These are phyloP conservation scores for Austroboletus niveus DNA, from an alignment of 1,284 basidiomycete genomes.

Conservation along the genomic window DNA sequence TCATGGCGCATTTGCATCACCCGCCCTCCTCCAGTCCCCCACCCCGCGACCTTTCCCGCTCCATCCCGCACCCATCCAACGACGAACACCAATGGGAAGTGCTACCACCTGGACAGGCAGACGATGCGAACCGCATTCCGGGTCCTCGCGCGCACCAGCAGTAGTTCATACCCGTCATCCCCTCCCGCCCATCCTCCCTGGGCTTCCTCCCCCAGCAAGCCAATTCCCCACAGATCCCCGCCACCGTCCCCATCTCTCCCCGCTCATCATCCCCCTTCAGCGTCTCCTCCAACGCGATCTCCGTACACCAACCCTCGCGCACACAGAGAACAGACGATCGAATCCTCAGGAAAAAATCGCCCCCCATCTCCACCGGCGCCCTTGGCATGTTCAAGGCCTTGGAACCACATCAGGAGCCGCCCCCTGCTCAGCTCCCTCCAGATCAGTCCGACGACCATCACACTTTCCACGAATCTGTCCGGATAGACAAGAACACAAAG, in stretches of 20 bases:
- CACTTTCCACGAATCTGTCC: slow-evolving; percentile 28
- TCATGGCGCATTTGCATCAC: slow-evolving; percentile 13
- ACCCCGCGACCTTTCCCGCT: slow-evolving; percentile 26
- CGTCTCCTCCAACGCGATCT: slow-evolving; percentile 16
- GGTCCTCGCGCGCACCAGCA: slow-evolving; percentile 30
- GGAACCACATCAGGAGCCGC: slow-evolving; percentile 44
- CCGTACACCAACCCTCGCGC: slow-evolving; percentile 11
- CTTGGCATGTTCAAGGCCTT: slow-evolving; percentile 57
- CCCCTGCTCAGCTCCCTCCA: slow-evolving; percentile 17
- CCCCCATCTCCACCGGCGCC: slow-evolving; percentile 31
- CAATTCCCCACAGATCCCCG: slow-evolving; percentile 38
- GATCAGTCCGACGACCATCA: slow-evolving; percentile 32
- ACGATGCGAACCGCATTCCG: slow-evolving; percentile 20
- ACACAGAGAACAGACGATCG: slow-evolving; percentile 21
- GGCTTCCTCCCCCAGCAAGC: slow-evolving; percentile 39
- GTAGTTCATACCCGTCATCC: slow-evolving; percentile 35
- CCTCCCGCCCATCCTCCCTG: slow-evolving; percentile 48
- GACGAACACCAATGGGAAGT: slow-evolving; percentile 53
- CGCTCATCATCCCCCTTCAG: slow-evolving; percentile 47
- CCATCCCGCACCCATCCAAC: slow-evolving; percentile 27
- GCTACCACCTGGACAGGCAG: slow-evolving; percentile 13
- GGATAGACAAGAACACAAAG: slow-evolving; percentile 37
- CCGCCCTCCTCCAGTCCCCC: slow-evolving; percentile 4
- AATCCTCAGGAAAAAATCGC: slow-evolving; percentile 33
- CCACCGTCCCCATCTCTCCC: slow-evolving; percentile 17